A percentile compares a stretch with the other conserved stretches of the same genome.
Evolutionary conservation across 345 rosid species (phyloP).

Genomic region (Melaleuca alternifolia): DNA sequence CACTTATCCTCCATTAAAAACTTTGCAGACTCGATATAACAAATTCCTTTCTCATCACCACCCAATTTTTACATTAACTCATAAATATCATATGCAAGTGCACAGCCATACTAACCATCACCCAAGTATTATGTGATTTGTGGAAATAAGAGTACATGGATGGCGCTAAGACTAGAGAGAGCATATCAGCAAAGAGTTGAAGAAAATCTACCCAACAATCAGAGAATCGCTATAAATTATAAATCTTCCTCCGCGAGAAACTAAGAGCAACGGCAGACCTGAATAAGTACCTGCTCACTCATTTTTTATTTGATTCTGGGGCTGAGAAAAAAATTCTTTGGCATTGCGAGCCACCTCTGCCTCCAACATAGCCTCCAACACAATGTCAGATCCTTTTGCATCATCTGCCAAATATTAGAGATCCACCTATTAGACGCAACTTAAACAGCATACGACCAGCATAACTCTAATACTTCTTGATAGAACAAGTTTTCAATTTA

Average conservation of each 20-base stretch:
- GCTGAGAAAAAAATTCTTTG: slow-evolving; percentile 8
- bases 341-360: slow-evolving; percentile 13
- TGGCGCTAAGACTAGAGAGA: neutral
- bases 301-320: slow-evolving; percentile 3
- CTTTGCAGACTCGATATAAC: neutral
- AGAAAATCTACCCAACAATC: neutral
- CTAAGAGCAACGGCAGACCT: neutral
- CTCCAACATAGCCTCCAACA: slow-evolving; percentile 9
- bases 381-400: slow-evolving; percentile 6
- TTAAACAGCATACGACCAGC: neutral
- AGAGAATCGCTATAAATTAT: neutral
- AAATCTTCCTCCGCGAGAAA: neutral
- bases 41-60: neutral
- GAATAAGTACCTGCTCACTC: neutral
- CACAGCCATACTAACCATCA: neutral
- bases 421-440: neutral
- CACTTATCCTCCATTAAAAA: too few relatives aligned
- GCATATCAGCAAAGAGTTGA: neutral
- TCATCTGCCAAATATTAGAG: neutral
- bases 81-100: neutral
- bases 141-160: too few relatives aligned
- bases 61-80: neutral
- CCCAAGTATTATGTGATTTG: too few relatives aligned
- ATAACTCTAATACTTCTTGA: neutral
- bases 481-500: neutral